Evolutionary conservation across 352 stramenopile species (phyloP), one percentile per base, ranked within the genome.

Genomic region (Pythium dissimile): DNA sequence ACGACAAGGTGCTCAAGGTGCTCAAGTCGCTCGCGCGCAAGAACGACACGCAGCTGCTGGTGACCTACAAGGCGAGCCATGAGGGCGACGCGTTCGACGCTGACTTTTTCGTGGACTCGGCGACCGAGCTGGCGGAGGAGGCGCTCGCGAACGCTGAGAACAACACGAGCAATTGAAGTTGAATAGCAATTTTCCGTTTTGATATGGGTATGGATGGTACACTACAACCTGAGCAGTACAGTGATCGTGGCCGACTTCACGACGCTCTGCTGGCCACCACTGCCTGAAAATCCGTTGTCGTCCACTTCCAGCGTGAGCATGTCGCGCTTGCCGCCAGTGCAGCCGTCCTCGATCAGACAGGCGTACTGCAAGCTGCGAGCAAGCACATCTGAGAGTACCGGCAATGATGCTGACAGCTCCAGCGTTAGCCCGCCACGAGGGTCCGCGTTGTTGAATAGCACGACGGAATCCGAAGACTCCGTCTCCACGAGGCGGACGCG

Each of bases 1-100:
- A 88, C 44, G 85, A 90, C 32, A 73, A 72, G 47, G 57, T 73
- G 18, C 71, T 90, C 32, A 95, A 95, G 54, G 59, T 80, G 59
- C 75, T 95, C 43, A 95, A 93, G 62, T 92, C 83, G 39, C 73
- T 93, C 16, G 85, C 85, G 43, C 81, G 85, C 44, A 95, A 93
- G 65, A 89, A 86, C 59, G 75, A 95, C 58, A 62, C 73, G 16
- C 69, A 90, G 55, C 54, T 95, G 52, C 75, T 93, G 20, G 81
- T 84, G 30, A 90, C 84, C 27, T 95, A 79, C 71, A 82, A 80
- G 37, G 85, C 77, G 37, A 93, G 83, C 64, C 92, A 90, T 37
- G 72, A 80, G 28, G 64, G 84, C 41, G 62, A 68, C 18, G 69
- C 64, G 13, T 92, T 95, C 57, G 83, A 95, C 64, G 86, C 79